Evolutionary conservation across 768 basidiomycete species (phyloP).

Genomic region (Phylloporus arenicola): DNA sequence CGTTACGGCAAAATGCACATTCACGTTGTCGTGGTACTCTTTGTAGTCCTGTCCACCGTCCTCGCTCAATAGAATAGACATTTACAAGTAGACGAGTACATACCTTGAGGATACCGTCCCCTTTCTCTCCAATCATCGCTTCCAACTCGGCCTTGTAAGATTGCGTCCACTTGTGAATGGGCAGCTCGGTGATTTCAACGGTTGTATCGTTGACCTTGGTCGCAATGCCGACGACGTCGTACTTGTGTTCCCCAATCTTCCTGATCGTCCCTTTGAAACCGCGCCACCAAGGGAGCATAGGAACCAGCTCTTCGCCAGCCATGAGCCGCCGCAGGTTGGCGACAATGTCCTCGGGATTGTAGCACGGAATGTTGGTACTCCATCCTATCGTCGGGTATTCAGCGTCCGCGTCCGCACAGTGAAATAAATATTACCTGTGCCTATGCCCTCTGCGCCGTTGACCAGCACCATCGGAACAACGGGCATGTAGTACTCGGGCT

Average conservation of each 20-base stretch:
- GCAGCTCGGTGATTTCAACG: constrained; percentile 91
- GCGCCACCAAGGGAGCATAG: constrained; percentile 97
- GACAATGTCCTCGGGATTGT: constrained; percentile 88
- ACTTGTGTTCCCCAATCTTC: constrained; percentile 77
- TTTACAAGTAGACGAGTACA: neutral
- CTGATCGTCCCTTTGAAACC: constrained; percentile 90
- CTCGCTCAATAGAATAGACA: neutral
- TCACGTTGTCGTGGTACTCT: constrained; percentile 90
- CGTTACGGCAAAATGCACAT: constrained; percentile 82
- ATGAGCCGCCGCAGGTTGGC: constrained; percentile 82
- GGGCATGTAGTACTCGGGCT: constrained; percentile 94
- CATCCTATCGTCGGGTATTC: constrained; percentile 53
- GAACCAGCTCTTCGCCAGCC: constrained; percentile 73
- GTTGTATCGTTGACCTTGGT: constrained; percentile 82
- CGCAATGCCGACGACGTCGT: constrained; percentile 69
- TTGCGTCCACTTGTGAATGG: constrained; percentile 93
- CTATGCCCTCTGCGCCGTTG: constrained; percentile 97
- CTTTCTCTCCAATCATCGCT: constrained; percentile 82
- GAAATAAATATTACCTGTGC: constrained; percentile 62
- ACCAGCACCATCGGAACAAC: constrained; percentile 81
- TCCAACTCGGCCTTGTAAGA: constrained; percentile 91
- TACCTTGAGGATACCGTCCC: constrained; percentile 77
- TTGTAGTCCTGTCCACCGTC: constrained; percentile 74
- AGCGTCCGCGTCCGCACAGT: neutral
- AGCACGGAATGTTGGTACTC: constrained; percentile 90